Percentiles rank a stretch among this genome's conserved stretches.
These are phyloP conservation scores for Penicillium sp. DNA, from an alignment of 2,329 filamentous ascomycete species.

Conservation along the genomic window DNA sequence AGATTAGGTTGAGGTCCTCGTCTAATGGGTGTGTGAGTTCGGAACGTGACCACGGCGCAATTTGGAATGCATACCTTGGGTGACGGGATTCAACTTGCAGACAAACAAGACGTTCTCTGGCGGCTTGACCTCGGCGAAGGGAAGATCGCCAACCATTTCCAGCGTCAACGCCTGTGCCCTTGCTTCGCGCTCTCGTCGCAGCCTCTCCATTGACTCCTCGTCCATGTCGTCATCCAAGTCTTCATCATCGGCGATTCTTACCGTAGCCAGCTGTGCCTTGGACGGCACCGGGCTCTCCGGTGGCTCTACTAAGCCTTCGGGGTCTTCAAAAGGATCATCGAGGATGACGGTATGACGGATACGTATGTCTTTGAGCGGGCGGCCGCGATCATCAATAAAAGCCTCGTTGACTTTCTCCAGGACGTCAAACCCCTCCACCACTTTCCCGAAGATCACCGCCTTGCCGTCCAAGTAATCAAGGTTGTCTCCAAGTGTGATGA, in stretches of 20 bases:
- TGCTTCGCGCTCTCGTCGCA: constrained; percentile 78
- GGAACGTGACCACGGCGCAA: too few species aligned
- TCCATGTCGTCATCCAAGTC: constrained; percentile 69
- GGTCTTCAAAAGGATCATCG: constrained; percentile 86
- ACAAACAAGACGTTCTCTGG: constrained; percentile 97
- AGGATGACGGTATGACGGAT: constrained; percentile 87
- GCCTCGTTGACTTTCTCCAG: constrained; percentile 87
- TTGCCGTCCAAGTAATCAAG: constrained; percentile 87
- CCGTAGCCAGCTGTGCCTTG: constrained; percentile 77
- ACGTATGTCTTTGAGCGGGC: constrained; percentile 86
- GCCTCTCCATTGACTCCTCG: constrained; percentile 68
- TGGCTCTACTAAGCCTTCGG: constrained; percentile 64
- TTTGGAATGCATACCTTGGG: constrained; percentile 57
- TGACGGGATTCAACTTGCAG: constrained; percentile 96
- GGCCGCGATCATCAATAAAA: constrained; percentile 75
- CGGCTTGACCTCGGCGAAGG: constrained; percentile 93
- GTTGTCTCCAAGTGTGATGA: constrained; percentile 81
- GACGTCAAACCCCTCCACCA: constrained; percentile 90
- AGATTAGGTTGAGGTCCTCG: constrained; percentile 88
- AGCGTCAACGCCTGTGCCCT: constrained; percentile 87
- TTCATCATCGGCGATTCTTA: constrained; percentile 84
- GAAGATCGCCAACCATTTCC: constrained; percentile 95
- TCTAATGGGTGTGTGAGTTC: constrained; percentile 42
- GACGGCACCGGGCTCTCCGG: constrained; percentile 71
- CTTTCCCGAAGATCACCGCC: constrained; percentile 87